A percentile compares a stretch with the other conserved stretches of the same genome.
These are phyloP conservation scores for Cymodocea nodosa DNA, from an alignment of 116 monocot genomes.

Conservation along the genomic window DNA sequence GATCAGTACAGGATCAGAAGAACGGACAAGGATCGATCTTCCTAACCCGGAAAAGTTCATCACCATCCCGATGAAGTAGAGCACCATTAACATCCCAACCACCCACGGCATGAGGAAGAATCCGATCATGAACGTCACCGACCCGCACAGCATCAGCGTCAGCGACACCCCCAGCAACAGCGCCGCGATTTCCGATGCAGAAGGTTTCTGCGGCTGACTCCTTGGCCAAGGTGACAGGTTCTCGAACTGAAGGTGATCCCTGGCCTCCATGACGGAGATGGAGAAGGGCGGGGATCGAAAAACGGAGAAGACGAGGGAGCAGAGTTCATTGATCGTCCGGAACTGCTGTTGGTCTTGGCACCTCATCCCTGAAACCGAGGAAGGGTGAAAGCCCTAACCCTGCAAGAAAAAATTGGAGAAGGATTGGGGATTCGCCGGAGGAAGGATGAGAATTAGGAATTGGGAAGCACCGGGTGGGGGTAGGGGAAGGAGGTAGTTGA, in stretches of 20 bases:
- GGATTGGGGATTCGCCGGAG: background rate
- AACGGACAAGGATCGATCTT: constrained; percentile 8
- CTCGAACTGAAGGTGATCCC: too few relatives aligned
- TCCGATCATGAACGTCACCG: constrained; percentile 64
- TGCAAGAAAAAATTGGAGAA: background rate
- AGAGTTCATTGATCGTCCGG: constrained; percentile 38
- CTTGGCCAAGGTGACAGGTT: background rate
- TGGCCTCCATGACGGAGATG: too few relatives aligned
- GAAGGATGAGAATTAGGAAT: too few relatives aligned
- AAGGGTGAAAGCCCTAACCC: constrained; percentile 4
- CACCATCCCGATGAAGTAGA: constrained; percentile 37
- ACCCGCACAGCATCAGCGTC: constrained; percentile 68
- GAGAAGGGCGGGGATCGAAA: constrained; percentile 8
- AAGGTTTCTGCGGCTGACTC: constrained; percentile 8
- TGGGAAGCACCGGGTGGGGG: background rate
- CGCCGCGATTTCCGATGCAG: constrained; percentile 43
- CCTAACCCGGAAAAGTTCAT: constrained; percentile 35
- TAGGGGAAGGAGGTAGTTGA: background rate
- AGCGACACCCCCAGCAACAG: constrained; percentile 62
- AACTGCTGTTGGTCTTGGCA: constrained; percentile 19
- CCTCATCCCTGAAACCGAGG: constrained; percentile 7
- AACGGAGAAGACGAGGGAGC: constrained; percentile 29
- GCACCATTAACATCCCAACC: constrained; percentile 30
- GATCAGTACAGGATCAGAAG: background rate
- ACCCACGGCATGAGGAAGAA: constrained; percentile 74